Evolutionary conservation across 2,329 filamentous ascomycete species (phyloP).

Genomic region (Phialocephala sp.): DNA sequence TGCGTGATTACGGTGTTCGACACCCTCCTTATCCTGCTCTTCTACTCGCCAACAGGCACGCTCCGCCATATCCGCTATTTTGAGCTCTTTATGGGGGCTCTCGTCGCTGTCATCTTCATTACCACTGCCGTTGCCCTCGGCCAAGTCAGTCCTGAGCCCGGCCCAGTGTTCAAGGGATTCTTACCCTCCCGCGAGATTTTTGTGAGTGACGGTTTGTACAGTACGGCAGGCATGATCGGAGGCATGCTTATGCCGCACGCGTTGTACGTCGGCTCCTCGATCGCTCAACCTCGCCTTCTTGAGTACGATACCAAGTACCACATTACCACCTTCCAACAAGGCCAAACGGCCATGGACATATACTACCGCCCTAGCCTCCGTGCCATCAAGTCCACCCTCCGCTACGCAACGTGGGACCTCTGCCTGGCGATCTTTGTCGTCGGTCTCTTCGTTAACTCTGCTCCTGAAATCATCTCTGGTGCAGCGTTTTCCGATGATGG

Average conservation of each 20-base stretch:
- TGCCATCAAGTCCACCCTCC: conserved; percentile 8
- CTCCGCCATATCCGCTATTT: conserved; percentile 17
- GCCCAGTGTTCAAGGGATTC: conserved; percentile 17
- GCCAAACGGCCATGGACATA: conserved; percentile 13
- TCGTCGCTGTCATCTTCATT: conserved; percentile 15
- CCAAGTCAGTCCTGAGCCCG: neutral
- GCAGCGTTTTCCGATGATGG: conserved; percentile 3
- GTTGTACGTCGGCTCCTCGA: conserved; percentile 10
- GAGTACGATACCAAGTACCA: conserved; percentile 13
- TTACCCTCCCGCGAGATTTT: conserved; percentile 17
- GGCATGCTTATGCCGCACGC: conserved; percentile 19
- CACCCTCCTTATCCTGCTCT: conserved; percentile 14
- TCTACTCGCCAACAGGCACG: conserved; percentile 8
- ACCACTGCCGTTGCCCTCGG: conserved; percentile 3
- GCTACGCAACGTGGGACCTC: conserved; percentile 11
- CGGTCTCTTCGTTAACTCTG: conserved; percentile 15
- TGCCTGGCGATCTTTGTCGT: conserved; percentile 17
- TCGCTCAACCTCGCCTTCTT: conserved; percentile 14
- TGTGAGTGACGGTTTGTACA: conserved; percentile 7
- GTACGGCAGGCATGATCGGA: conserved; percentile 11
- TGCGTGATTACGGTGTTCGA: conserved; percentile 16
- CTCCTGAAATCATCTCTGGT: conserved; percentile 10
- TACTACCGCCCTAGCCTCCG: conserved; percentile 14
- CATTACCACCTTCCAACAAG: conserved; percentile 3
- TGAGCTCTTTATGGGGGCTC: conserved; percentile 5